phyloP scores from a whole-genome alignment of 1,284 basidiomycete species.

The Cutaneotrichosporon curvatum region DNA sequence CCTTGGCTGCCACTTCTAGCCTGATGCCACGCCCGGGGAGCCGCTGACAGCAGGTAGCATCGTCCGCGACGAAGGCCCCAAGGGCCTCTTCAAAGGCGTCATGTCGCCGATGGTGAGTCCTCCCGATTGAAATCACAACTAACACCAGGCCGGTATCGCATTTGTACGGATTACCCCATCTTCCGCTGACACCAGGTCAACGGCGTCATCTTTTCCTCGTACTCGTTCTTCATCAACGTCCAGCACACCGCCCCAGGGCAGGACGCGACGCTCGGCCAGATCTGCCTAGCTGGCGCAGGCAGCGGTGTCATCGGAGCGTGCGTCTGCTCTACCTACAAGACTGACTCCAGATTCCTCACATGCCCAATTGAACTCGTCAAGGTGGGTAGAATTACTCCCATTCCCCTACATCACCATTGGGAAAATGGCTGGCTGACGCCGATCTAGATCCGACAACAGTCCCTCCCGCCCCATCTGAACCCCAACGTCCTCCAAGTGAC shows the following conservation, averaged over 20 bases:
- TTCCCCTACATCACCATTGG: background rate
- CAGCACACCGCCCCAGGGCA: conserved; percentile 21
- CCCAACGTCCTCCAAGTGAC: conserved; percentile 53
- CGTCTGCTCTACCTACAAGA: conserved; percentile 33
- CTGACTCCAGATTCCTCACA: conserved; percentile 56
- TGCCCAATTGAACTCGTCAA: conserved; percentile 79
- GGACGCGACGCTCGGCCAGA: conserved; percentile 49
- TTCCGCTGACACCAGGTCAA: conserved; percentile 35
- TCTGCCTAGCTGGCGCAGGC: conserved; percentile 66
- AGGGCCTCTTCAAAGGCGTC: conserved; percentile 45
- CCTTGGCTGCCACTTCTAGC: no score
- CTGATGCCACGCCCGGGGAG: no score
- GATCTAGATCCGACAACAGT: conserved; percentile 70
- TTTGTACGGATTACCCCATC: conserved; percentile 23
- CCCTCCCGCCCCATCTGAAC: conserved; percentile 41
- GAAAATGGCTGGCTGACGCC: conserved; percentile 1
- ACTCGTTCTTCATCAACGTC: conserved; percentile 41
- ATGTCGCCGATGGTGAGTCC: conserved; percentile 44
- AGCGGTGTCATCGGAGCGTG: conserved; percentile 70
- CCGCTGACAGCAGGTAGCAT: conserved; percentile 4
- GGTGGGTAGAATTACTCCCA: no score
- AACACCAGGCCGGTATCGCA: conserved; percentile 37
- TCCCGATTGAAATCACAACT: background rate
- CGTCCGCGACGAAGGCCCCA: conserved; percentile 17
- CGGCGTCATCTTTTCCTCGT: conserved; percentile 45